Percentiles rank a stretch among this genome's conserved stretches.
phyloP scores from a whole-genome alignment of 345 rosid species.

The Hibiscus mutabilis region DNA sequence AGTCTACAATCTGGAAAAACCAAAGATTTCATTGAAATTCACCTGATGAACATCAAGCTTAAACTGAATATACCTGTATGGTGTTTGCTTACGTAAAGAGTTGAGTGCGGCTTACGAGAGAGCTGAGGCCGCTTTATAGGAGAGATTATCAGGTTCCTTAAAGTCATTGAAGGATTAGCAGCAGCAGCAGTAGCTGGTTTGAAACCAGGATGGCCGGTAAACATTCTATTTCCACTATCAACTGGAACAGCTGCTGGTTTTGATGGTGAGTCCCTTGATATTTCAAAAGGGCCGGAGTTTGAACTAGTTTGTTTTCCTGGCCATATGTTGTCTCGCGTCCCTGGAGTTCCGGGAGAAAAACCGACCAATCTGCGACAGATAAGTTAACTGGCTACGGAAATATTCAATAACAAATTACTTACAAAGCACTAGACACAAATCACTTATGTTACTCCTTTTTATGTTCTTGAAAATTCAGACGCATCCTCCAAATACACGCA shows the following conservation, averaged over 20 bases:
- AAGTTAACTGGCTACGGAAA: conserved; percentile 69
- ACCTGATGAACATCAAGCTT: too few relatives aligned
- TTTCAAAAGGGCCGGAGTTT: conserved; percentile 65
- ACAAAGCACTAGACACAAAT: background rate
- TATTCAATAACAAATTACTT: conserved; percentile 25
- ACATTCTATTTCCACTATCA: conserved; percentile 57
- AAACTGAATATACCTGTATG: too few relatives aligned
- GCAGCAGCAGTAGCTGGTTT: conserved; percentile 29
- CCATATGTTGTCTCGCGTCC: conserved; percentile 80
- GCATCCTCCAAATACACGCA: too few relatives aligned
- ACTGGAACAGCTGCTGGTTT: conserved; percentile 40
- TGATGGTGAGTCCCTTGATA: conserved; percentile 54
- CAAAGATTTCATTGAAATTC: too few relatives aligned
- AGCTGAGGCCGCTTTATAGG: conserved; percentile 93
- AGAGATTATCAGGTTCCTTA: conserved; percentile 83
- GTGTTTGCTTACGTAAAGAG: conserved; percentile 58
- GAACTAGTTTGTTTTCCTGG: conserved; percentile 74
- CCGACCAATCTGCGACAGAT: conserved; percentile 77
- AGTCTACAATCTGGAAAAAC: too few relatives aligned
- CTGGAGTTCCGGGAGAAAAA: conserved; percentile 91
- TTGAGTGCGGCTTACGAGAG: conserved; percentile 60
- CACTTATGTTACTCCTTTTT: too few relatives aligned
- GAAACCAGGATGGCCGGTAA: conserved; percentile 14
- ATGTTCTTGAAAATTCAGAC: too few relatives aligned
- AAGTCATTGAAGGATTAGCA: conserved; percentile 60